phyloP scores from a whole-genome alignment of 495 filamentous ascomycete genomes.

The Umbilicaria muhlenbergii region DNA sequence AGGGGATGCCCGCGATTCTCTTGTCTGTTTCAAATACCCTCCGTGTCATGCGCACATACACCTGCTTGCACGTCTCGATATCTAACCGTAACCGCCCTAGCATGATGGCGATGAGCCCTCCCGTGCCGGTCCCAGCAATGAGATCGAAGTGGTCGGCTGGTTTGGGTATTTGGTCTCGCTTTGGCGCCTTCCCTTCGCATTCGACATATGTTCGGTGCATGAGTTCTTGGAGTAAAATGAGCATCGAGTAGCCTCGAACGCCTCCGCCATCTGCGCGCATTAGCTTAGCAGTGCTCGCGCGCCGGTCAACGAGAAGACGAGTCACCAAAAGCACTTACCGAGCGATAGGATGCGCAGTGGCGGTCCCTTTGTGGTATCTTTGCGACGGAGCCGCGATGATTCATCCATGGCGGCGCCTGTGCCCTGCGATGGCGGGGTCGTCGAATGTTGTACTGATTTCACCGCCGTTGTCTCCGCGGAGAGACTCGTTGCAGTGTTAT shows the following conservation, averaged over 20 bases:
- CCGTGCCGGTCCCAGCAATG: conserved; percentile 87
- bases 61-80: conserved; percentile 86
- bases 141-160: conserved; percentile 98
- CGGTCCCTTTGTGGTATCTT: conserved; percentile 89
- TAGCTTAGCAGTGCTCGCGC: neutral
- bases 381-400: conserved; percentile 38
- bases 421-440: neutral
- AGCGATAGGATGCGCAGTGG: conserved; percentile 83
- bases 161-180: conserved; percentile 79
- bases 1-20: conserved; percentile 87
- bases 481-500: too few species aligned
- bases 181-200: conserved; percentile 63
- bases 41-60: conserved; percentile 87
- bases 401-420: conserved; percentile 4
- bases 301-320: neutral
- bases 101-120: conserved; percentile 93
- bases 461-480: too few species aligned
- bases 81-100: conserved; percentile 82
- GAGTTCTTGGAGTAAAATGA: conserved; percentile 85
- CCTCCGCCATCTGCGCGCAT: conserved; percentile 68
- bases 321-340: conserved; percentile 35
- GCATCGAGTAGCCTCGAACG: conserved; percentile 92
- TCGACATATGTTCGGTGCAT: conserved; percentile 91
- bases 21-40: conserved; percentile 97
- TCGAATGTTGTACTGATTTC: too few species aligned